A percentile compares a stretch with the other conserved stretches of the same genome.
Conservation (phyloP, 1,139 yeast genomes). For the Sugiyamaella neomexicana region DNA sequence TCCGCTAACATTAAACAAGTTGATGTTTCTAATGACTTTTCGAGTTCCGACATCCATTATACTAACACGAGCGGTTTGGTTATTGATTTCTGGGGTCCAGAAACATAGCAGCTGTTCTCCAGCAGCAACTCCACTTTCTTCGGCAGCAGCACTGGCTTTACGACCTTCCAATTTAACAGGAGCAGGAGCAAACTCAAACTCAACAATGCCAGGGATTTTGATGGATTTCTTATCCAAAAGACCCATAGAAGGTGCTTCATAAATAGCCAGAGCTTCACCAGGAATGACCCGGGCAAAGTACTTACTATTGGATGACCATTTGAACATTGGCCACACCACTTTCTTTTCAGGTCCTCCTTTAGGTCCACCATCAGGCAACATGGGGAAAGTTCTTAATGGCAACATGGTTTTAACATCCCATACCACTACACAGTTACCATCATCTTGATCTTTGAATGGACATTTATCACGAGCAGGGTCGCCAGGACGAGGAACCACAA, state of each 20-base stretch:
- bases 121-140: constrained; percentile 34
- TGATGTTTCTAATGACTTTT: constrained; percentile 82
- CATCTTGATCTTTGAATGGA: constrained; percentile 86
- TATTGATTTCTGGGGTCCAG: constrained; percentile 94
- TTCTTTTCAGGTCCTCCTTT: constrained; percentile 39
- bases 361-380: constrained; percentile 54
- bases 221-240: constrained; percentile 84
- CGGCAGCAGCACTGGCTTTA: constrained; percentile 34
- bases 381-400: constrained; percentile 86
- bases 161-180: constrained; percentile 64
- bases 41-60: constrained; percentile 86
- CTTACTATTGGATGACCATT: constrained; percentile 93
- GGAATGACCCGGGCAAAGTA: constrained; percentile 96
- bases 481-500: constrained; percentile 65
- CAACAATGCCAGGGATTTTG: constrained; percentile 82
- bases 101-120: constrained; percentile 74
- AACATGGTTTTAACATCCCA: constrained; percentile 90
- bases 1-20: constrained; percentile 90
- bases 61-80: constrained; percentile 94
- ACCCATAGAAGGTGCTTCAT: constrained; percentile 68
- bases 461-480: constrained; percentile 62
- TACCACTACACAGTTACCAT: constrained; percentile 90
- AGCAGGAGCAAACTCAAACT: constrained; percentile 95
- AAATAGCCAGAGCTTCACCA: constrained; percentile 80
- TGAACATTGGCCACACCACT: constrained; percentile 95